These are phyloP conservation scores for Metarhizium guizhouense DNA, from an alignment of 2,329 filamentous ascomycete species.

Conservation along the genomic window DNA sequence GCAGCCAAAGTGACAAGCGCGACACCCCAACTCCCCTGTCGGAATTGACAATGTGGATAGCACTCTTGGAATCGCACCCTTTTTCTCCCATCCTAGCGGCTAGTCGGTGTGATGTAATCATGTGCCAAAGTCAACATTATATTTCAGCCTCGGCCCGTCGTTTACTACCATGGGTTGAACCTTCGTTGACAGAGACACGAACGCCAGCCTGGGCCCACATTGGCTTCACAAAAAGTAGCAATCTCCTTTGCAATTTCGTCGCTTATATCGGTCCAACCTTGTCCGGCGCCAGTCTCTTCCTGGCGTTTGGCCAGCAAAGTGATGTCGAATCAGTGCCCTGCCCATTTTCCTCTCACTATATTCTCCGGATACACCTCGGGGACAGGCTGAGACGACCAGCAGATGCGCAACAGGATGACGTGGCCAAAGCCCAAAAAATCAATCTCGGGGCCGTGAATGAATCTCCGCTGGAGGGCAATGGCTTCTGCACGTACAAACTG, in stretches of 20 bases:
- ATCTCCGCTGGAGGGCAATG: constrained; percentile 5
- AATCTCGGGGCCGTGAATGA: constrained; percentile 6
- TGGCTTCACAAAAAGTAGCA: not conserved
- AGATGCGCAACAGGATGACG: constrained; percentile 7
- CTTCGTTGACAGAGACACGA: not conserved
- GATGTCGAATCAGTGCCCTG: constrained; percentile 9
- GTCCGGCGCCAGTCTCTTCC: not conserved
- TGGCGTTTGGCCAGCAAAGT: not conserved
- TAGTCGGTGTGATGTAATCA: too few relatives aligned
- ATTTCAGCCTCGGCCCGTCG: too few relatives aligned
- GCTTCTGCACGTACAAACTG: constrained; percentile 9
- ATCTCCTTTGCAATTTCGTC: constrained; percentile 1
- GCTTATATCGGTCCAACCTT: constrained; percentile 5
- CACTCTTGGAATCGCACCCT: too few relatives aligned
- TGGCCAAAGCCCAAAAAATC: constrained; percentile 4
- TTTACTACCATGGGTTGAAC: too few relatives aligned
- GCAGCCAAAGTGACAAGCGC: too few relatives aligned
- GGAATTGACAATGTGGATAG: too few relatives aligned
- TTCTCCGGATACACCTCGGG: not conserved
- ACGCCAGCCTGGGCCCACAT: not conserved
- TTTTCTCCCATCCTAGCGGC: too few relatives aligned
- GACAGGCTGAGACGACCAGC: constrained; percentile 5
- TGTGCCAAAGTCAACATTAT: too few relatives aligned
- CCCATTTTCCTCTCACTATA: constrained; percentile 3
- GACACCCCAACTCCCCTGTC: too few relatives aligned